Evolutionary conservation across 108 stramenopile species (phyloP).

Genomic region (Skeletonema marinoi): DNA sequence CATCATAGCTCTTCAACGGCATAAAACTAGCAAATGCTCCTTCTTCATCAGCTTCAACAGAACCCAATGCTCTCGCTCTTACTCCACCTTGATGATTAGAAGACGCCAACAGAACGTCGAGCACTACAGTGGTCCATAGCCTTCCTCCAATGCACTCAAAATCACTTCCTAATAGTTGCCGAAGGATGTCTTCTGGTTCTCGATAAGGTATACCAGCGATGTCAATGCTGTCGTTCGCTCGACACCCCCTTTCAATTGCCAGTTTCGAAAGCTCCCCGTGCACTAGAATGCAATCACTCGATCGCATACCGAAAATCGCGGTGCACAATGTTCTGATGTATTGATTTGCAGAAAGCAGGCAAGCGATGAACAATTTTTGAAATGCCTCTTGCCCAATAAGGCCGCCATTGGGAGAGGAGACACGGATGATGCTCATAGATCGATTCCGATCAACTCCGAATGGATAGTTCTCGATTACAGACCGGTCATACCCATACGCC

Average conservation of each 20-base stretch:
- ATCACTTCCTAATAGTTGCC: constrained; percentile 65
- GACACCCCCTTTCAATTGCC: background rate
- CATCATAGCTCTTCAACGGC: background rate
- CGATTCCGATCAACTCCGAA: constrained; percentile 14
- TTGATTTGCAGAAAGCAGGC: constrained; percentile 57
- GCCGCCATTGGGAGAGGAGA: background rate
- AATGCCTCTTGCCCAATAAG: constrained; percentile 18
- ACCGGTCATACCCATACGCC: constrained; percentile 18
- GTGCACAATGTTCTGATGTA: constrained; percentile 29
- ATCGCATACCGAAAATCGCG: constrained; percentile 21
- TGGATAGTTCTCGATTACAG: constrained; percentile 17
- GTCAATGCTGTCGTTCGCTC: constrained; percentile 14
- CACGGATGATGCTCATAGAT: background rate
- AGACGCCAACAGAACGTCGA: constrained; percentile 61
- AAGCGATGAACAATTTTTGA: constrained; percentile 45
- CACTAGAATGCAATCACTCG: constrained; percentile 10
- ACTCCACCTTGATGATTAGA: constrained; percentile 15
- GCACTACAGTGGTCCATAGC: constrained; percentile 67
- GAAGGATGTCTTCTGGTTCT: constrained; percentile 45
- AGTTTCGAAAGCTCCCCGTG: background rate
- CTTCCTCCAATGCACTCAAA: constrained; percentile 70
- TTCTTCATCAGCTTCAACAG: background rate
- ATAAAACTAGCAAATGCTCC: background rate
- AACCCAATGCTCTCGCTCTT: background rate
- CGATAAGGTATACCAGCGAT: constrained; percentile 15